phyloP scores from a whole-genome alignment of 2,329 filamentous ascomycete species.

The Ophiostoma australiae region DNA sequence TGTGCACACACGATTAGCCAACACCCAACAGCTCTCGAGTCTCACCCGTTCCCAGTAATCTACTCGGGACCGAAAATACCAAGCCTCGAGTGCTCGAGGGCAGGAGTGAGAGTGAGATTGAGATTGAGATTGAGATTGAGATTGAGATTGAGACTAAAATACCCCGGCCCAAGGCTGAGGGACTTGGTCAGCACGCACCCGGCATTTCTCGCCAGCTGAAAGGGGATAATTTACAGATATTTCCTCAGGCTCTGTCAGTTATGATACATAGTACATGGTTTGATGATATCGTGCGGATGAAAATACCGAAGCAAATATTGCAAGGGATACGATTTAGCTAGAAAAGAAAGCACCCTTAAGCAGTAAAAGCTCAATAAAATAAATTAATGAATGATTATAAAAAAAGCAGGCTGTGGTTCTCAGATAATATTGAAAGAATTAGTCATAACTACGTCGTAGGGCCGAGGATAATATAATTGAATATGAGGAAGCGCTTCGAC shows the following conservation, averaged over 20 bases:
- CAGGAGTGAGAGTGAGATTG: not conserved
- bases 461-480: not conserved
- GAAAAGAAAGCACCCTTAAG: not conserved
- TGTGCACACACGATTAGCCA: not conserved
- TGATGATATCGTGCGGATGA: not conserved
- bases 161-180: conserved; percentile 3
- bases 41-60: not conserved
- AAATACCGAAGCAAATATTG: not conserved
- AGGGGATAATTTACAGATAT: not conserved
- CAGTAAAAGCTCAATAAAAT: no score
- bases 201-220: not conserved
- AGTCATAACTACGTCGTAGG: not conserved
- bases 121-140: not conserved
- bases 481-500: not conserved
- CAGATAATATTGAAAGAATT: not conserved
- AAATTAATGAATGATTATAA: not conserved
- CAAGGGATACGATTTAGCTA: not conserved
- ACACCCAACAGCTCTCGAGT: not conserved
- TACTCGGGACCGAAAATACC: not conserved
- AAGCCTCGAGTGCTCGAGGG: not conserved
- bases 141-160: not conserved
- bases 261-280: not conserved
- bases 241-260: not conserved
- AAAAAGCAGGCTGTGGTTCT: not conserved
- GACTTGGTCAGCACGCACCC: not conserved